Percentiles rank a stretch among this genome's conserved stretches.
These are phyloP conservation scores for Cryptococcus sp. DNA, from an alignment of 1,284 basidiomycete species.

Conservation along the genomic window DNA sequence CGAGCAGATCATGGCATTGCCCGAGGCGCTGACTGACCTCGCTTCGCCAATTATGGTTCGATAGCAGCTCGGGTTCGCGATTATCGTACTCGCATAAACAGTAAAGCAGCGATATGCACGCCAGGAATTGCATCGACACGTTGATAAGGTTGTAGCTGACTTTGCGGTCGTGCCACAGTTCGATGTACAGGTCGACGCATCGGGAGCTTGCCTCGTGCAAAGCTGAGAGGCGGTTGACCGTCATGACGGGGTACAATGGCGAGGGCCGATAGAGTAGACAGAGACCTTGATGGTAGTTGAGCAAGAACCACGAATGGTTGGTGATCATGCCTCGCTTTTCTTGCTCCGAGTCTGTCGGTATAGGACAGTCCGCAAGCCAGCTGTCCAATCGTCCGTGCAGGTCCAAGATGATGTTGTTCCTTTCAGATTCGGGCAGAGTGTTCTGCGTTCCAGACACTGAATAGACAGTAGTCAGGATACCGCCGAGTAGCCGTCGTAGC, in stretches of 20 bases:
- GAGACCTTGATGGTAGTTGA: conserved; percentile 34
- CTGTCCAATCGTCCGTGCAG: conserved; percentile 26
- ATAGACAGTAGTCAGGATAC: conserved; percentile 29
- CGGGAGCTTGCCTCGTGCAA: conserved; percentile 27
- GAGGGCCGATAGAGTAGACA: conserved; percentile 38
- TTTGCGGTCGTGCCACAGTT: conserved; percentile 32
- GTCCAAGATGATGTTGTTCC: conserved; percentile 21
- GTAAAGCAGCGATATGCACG: conserved; percentile 37
- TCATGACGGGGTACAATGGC: conserved; percentile 31
- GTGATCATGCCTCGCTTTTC: conserved; percentile 24
- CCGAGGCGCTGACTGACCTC: conserved; percentile 29
- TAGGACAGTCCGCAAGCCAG: conserved; percentile 25
- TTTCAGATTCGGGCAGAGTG: conserved; percentile 24
- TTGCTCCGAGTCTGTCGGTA: conserved; percentile 8
- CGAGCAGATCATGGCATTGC: conserved; percentile 36
- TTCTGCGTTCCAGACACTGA: conserved; percentile 31
- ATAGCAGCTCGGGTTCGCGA: conserved; percentile 11
- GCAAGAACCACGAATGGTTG: conserved; percentile 29
- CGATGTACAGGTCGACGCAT: conserved; percentile 35
- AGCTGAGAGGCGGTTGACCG: conserved; percentile 22
- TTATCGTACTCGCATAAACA: conserved; percentile 39
- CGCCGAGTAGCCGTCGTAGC: conserved; percentile 31
- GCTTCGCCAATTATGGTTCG: conserved; percentile 18
- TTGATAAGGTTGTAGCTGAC: conserved; percentile 38
- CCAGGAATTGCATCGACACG: conserved; percentile 32